phyloP scores from a whole-genome alignment of 2,329 filamentous ascomycete species.

The Penicillium capsulatum region DNA sequence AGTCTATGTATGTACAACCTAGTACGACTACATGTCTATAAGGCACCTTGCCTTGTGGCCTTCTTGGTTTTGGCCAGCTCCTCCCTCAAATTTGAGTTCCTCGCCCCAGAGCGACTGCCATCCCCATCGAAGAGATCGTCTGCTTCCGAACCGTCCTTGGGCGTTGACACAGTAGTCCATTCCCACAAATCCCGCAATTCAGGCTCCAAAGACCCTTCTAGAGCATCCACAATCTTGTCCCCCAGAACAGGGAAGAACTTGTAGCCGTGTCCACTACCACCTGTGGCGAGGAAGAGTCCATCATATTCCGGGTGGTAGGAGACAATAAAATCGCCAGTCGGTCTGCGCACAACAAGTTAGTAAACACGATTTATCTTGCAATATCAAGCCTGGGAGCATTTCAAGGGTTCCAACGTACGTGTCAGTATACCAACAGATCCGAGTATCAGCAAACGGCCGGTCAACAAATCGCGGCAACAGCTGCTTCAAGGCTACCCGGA shows the following conservation, averaged over 20 bases:
- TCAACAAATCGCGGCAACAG: slow-evolving; percentile 59
- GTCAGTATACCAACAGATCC: slow-evolving; percentile 74
- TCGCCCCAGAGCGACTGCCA: slow-evolving; percentile 36
- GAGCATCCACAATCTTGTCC: slow-evolving; percentile 47
- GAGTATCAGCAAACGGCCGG: slow-evolving; percentile 58
- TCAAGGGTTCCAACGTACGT: slow-evolving; percentile 44
- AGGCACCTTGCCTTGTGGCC: slow-evolving; percentile 17
- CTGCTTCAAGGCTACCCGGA: slow-evolving; percentile 58
- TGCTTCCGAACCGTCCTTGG: slow-evolving; percentile 16
- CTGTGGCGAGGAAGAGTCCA: slow-evolving; percentile 50
- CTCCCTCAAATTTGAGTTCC: slow-evolving; percentile 35
- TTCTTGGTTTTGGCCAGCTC: slow-evolving; percentile 36
- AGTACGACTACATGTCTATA: slow-evolving; percentile 15
- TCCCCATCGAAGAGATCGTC: slow-evolving; percentile 32
- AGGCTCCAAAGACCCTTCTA: slow-evolving; percentile 43
- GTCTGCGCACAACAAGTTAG: slow-evolving; percentile 25
- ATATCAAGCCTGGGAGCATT: not conserved
- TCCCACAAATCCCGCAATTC: slow-evolving; percentile 43
- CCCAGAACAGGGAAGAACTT: slow-evolving; percentile 55
- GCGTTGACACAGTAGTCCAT: slow-evolving; percentile 28
- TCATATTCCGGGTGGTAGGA: slow-evolving; percentile 61
- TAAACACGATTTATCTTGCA: not conserved
- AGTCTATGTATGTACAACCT: not conserved
- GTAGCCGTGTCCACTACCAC: slow-evolving; percentile 52
- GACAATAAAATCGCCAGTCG: slow-evolving; percentile 66